Conservation (phyloP, 768 basidiomycete species). For the Gloeostereum incarnatum region DNA sequence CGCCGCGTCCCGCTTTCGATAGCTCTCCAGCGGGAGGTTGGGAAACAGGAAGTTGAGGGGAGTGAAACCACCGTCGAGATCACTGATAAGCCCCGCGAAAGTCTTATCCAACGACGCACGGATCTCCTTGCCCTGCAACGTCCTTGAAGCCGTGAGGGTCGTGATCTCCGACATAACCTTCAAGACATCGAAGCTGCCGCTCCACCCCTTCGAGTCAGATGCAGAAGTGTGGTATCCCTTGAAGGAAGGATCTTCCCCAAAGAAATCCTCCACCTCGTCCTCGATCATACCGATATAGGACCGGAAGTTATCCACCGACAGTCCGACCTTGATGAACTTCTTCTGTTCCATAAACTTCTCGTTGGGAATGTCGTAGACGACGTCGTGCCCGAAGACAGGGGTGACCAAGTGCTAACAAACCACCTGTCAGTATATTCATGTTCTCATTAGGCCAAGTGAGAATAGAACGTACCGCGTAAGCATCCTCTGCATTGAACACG, state of each 20-base stretch:
- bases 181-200: slow-evolving; percentile 63
- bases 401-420: slow-evolving; percentile 71
- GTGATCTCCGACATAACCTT: slow-evolving; percentile 79
- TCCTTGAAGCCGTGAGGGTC: slow-evolving; percentile 89
- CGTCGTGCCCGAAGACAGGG: slow-evolving; percentile 94
- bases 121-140: slow-evolving; percentile 90
- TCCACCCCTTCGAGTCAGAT: slow-evolving; percentile 70
- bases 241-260: slow-evolving; percentile 60
- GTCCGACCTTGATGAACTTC: slow-evolving; percentile 93
- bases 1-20: slow-evolving; percentile 80
- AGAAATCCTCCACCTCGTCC: slow-evolving; percentile 64
- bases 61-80: slow-evolving; percentile 93
- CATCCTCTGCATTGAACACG: slow-evolving; percentile 91
- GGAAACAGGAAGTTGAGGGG: slow-evolving; percentile 95
- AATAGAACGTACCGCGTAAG: slow-evolving; percentile 66
- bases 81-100: slow-evolving; percentile 79
- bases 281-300: slow-evolving; percentile 77
- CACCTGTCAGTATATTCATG: slow-evolving; percentile 5
- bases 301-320: slow-evolving; percentile 86
- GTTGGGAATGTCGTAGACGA: slow-evolving; percentile 96
- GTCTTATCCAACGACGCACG: slow-evolving; percentile 68
- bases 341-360: slow-evolving; percentile 98
- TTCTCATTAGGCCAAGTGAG: too few relatives aligned
- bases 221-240: slow-evolving; percentile 46
- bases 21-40: slow-evolving; percentile 84